Conservation (phyloP, 225 moss, liverwort and hornwort species). For the Pleurozium schreberi region DNA sequence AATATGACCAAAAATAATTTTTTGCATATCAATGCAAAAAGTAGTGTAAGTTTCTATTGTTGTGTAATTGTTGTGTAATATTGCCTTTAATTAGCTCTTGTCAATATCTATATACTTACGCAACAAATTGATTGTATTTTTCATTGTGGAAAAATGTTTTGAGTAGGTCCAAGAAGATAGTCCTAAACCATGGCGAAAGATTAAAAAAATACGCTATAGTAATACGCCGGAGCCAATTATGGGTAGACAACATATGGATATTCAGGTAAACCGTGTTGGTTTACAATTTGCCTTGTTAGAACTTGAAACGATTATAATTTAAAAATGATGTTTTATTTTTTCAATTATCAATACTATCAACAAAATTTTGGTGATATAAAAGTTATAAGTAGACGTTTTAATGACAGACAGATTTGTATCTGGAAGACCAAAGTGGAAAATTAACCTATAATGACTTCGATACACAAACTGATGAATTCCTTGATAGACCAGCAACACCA, state of each 20-base stretch:
- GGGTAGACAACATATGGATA: conserved; percentile 41
- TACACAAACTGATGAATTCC: conserved; percentile 92
- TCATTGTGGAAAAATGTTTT: neutral
- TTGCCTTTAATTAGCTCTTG: neutral
- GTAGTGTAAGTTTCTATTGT: too few species aligned
- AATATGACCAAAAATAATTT: neutral
- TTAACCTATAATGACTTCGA: conserved; percentile 65
- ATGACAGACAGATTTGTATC: conserved; percentile 80
- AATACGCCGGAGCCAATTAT: conserved; percentile 27
- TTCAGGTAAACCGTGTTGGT: conserved; percentile 19
- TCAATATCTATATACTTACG: neutral
- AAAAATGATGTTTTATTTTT: neutral
- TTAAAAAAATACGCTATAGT: conserved; percentile 1
- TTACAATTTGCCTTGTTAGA: too few species aligned
- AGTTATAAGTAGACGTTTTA: neutral
- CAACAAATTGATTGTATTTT: neutral
- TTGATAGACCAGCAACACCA: conserved; percentile 73
- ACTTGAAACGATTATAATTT: neutral
- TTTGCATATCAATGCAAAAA: neutral
- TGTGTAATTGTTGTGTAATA: too few species aligned
- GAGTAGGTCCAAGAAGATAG: conserved; percentile 4
- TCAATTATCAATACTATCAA: neutral
- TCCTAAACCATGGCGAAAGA: conserved; percentile 10
- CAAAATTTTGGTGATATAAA: neutral
- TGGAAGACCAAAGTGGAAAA: conserved; percentile 71